A percentile compares a stretch with the other conserved stretches of the same genome.
Evolutionary conservation across 2,329 filamentous ascomycete genomes (phyloP).

Genomic region (Grosmannia serpens): DNA sequence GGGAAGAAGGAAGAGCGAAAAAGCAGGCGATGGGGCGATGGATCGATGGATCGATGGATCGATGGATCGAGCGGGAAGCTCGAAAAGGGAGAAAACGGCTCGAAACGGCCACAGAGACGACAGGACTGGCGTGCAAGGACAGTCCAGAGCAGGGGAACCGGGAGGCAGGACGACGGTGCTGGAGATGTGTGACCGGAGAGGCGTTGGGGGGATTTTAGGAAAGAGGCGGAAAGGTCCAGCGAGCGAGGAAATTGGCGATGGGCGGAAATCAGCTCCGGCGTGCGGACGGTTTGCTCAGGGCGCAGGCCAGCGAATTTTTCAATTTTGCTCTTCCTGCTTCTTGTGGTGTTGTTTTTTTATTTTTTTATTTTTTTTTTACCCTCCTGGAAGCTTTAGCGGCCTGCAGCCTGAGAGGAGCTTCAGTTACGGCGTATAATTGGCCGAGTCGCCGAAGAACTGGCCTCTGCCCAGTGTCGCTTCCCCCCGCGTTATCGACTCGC

Average conservation of each 20-base stretch:
- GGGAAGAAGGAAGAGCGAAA: too few relatives aligned
- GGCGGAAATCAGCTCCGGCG: not conserved
- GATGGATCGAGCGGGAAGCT: too few relatives aligned
- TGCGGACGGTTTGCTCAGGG: not conserved
- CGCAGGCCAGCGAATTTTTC: not conserved
- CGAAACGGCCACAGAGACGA: not conserved
- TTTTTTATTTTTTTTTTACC: too few relatives aligned
- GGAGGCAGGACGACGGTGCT: not conserved
- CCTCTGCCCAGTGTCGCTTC: not conserved
- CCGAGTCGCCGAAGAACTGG: not conserved
- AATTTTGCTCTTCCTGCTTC: not conserved
- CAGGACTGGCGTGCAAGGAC: not conserved
- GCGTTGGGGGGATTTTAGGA: not conserved
- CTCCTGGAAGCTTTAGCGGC: not conserved
- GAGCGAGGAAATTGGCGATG: not conserved
- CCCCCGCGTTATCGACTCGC: not conserved
- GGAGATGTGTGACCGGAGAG: not conserved
- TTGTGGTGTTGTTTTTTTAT: not conserved
- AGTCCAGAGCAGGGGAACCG: not conserved
- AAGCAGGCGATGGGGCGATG: too few relatives aligned
- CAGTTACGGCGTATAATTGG: not conserved
- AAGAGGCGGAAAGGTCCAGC: not conserved
- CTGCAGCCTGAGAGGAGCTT: not conserved
- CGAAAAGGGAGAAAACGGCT: not conserved
- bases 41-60: too few relatives aligned